These are phyloP conservation scores for Spathaspora sp. DNA, from an alignment of 1,139 yeast species.

Conservation along the genomic window DNA sequence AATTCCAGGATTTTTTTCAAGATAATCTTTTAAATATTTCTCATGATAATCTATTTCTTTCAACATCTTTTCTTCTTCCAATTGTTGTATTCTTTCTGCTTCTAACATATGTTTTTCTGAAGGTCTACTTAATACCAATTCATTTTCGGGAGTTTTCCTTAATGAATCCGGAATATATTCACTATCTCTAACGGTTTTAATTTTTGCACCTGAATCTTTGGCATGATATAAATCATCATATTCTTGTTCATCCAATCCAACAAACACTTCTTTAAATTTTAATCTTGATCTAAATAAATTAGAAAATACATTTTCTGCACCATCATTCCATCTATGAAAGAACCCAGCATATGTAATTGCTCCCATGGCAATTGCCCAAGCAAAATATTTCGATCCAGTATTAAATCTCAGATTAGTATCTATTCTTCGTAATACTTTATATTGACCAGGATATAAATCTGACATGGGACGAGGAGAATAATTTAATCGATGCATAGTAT, in stretches of 20 bases:
- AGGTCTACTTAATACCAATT: conserved; percentile 64
- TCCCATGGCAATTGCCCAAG: conserved; percentile 44
- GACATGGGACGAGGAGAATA: conserved; percentile 80
- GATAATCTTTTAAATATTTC: conserved; percentile 15
- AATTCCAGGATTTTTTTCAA: conserved; percentile 7
- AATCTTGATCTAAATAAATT: conserved; percentile 65
- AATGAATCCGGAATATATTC: conserved; percentile 41
- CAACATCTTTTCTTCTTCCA: conserved; percentile 64
- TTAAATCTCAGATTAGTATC: conserved; percentile 57
- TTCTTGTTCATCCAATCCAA: conserved; percentile 60
- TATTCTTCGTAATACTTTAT: conserved; percentile 65
- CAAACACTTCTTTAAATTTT: conserved; percentile 47
- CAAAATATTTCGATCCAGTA: conserved; percentile 55
- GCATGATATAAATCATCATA: conserved; percentile 59
- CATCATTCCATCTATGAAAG: conserved; percentile 83
- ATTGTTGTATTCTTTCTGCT: conserved; percentile 71
- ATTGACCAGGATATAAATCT: conserved; percentile 76
- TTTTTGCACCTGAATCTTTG: conserved; percentile 31
- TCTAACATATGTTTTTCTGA: conserved; percentile 71
- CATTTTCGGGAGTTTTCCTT: conserved; percentile 43
- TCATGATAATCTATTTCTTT: conserved; percentile 50
- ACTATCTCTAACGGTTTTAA: conserved; percentile 44
- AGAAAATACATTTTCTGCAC: conserved; percentile 72
- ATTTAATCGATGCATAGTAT: conserved; percentile 69
- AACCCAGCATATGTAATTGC: conserved; percentile 61